Conservation (phyloP, 805 yeast genomes). For the Schwanniomyces vanrijiae region DNA sequence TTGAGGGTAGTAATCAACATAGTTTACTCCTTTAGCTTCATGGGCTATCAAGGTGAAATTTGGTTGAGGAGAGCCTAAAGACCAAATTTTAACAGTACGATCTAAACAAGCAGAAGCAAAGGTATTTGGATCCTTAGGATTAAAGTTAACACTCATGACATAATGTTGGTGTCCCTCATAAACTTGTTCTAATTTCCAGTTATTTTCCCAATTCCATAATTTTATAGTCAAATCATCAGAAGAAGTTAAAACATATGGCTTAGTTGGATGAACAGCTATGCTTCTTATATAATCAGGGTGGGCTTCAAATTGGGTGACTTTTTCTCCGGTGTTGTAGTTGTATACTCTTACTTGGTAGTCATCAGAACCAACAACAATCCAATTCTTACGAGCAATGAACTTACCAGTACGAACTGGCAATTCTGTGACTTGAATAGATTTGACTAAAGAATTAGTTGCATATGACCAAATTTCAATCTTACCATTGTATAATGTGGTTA, state of each 20-base stretch:
- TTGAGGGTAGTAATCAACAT: conserved; percentile 94
- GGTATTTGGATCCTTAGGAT: conserved; percentile 96
- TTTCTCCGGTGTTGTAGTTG: conserved; percentile 95
- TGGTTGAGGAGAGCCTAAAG: conserved; percentile 81
- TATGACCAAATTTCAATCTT: conserved; percentile 91
- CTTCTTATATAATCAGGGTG: conserved; percentile 96
- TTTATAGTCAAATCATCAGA: conserved; percentile 90
- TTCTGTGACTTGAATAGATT: conserved; percentile 91
- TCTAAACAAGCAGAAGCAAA: conserved; percentile 97
- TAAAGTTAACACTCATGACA: conserved; percentile 91
- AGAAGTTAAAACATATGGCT: conserved; percentile 84
- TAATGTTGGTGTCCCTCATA: conserved; percentile 96
- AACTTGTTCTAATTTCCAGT: conserved; percentile 86
- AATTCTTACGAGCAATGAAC: conserved; percentile 92
- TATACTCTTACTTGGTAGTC: conserved; percentile 92
- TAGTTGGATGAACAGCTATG: conserved; percentile 91
- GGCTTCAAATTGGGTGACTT: conserved; percentile 92
- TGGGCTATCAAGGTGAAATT: conserved; percentile 92
- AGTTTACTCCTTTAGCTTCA: conserved; percentile 91
- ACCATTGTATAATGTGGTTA: conserved; percentile 89
- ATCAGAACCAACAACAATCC: conserved; percentile 96
- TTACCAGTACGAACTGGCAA: conserved; percentile 95
- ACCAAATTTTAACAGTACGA: conserved; percentile 96
- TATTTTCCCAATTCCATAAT: conserved; percentile 97
- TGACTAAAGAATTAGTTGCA: conserved; percentile 80